Conservation (phyloP, 441 rosid genomes). For the Brassica hybrid region DNA sequence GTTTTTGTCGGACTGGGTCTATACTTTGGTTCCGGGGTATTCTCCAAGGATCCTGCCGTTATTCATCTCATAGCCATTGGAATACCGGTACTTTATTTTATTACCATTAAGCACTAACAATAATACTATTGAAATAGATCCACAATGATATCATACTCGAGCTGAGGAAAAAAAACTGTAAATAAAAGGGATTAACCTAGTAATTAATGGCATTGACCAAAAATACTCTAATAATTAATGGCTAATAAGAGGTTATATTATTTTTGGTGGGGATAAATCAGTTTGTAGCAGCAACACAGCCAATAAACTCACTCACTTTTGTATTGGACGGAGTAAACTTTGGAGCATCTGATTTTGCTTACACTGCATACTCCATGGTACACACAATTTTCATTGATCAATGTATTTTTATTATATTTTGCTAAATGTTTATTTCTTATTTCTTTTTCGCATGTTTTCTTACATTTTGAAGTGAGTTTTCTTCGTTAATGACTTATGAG, state of each 20-base stretch:
- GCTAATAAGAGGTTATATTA: conserved; percentile 1
- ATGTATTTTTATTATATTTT: background rate
- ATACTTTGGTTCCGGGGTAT: conserved; percentile 66
- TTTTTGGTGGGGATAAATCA: conserved; percentile 25
- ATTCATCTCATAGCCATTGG: conserved; percentile 59
- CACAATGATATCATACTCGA: background rate
- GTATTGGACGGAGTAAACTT: conserved; percentile 75
- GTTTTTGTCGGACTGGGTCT: conserved; percentile 60
- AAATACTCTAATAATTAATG: background rate
- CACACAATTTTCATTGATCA: background rate
- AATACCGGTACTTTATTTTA: conserved; percentile 53
- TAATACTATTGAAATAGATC: background rate
- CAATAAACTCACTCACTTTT: conserved; percentile 72
- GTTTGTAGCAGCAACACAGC: conserved; percentile 85
- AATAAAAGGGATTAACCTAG: background rate
- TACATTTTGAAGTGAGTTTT: background rate
- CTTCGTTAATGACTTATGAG: background rate
- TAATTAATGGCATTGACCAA: background rate
- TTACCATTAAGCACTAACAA: background rate
- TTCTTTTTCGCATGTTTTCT: conserved; percentile 14
- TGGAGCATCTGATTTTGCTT: conserved; percentile 82
- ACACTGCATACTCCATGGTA: conserved; percentile 79
- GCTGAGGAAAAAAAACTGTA: background rate
- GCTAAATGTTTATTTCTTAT: background rate
- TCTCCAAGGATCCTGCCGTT: conserved; percentile 59